Conservation (phyloP, 345 rosid species). For the Euphorbia pulcherrima region DNA sequence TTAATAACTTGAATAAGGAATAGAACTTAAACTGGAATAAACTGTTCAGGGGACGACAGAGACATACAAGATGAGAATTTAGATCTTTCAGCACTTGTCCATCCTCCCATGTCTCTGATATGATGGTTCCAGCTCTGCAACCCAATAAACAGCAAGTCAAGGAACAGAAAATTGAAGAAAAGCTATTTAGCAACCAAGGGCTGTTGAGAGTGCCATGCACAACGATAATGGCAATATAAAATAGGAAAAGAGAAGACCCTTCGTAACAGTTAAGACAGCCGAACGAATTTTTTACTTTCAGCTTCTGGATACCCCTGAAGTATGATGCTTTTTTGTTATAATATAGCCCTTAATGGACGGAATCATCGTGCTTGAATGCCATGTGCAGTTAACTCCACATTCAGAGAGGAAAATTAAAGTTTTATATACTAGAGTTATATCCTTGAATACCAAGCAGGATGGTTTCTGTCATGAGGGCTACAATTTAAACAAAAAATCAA, state of each 20-base stretch:
- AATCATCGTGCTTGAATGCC: not conserved
- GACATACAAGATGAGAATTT: conserved; percentile 84
- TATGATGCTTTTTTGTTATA: not conserved
- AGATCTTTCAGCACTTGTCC: conserved; percentile 93
- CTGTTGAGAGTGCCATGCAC: not conserved
- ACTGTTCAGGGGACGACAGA: not conserved
- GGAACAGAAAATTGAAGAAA: not conserved
- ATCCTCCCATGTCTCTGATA: conserved; percentile 99
- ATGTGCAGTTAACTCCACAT: not conserved
- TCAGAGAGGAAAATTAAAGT: not conserved
- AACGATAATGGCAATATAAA: not conserved
- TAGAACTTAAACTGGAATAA: conserved; percentile 4
- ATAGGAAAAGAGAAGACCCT: not conserved
- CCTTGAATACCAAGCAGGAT: not conserved
- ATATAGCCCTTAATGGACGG: not conserved
- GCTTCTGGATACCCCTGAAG: not conserved
- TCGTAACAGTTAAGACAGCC: not conserved
- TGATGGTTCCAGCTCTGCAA: conserved; percentile 92
- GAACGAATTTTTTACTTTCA: too few species aligned
- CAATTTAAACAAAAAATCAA: not conserved
- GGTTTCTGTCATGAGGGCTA: not conserved
- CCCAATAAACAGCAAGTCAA: conserved; percentile 4
- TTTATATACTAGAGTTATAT: too few species aligned
- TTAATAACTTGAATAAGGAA: not conserved
- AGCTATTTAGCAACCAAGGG: not conserved